A percentile compares a stretch with the other conserved stretches of the same genome.
Evolutionary conservation across 371 early-diverging fungal genomes (phyloP).

Genomic region (Mucor sp.): DNA sequence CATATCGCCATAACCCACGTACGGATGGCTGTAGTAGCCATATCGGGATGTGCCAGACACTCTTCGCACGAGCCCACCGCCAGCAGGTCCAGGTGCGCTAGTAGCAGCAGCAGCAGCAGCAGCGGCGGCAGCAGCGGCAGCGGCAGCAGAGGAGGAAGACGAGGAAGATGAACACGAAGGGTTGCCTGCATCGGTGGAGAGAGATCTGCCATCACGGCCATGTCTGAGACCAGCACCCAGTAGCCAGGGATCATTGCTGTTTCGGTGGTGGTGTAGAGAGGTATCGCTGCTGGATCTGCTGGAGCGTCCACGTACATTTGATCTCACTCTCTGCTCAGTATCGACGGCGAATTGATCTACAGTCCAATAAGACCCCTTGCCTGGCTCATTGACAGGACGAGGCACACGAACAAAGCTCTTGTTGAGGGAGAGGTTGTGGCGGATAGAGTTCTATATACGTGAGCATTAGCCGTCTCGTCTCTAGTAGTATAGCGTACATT

Average conservation of each 20-base stretch:
- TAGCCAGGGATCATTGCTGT: neutral
- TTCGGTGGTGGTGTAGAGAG: slow-evolving; percentile 14
- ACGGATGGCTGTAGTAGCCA: slow-evolving; percentile 3
- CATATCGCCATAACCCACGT: neutral
- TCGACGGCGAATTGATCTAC: slow-evolving; percentile 52
- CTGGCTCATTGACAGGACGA: slow-evolving; percentile 85
- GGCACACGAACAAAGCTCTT: slow-evolving; percentile 90
- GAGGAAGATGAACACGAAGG: slow-evolving; percentile 6
- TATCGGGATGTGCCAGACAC: slow-evolving; percentile 17
- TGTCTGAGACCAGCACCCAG: neutral
- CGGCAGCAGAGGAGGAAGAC: neutral
- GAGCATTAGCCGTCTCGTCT: too few species aligned
- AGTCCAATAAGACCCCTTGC: slow-evolving; percentile 96
- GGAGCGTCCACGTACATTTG: slow-evolving; percentile 18
- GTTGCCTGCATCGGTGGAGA: slow-evolving; percentile 24
- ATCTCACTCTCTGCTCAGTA: slow-evolving; percentile 21
- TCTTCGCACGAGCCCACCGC: neutral
- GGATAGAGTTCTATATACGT: slow-evolving; percentile 90
- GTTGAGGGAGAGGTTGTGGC: slow-evolving; percentile 97
- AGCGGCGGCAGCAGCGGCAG: neutral
- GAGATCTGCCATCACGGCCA: slow-evolving; percentile 26
- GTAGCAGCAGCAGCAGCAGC: neutral
- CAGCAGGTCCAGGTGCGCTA: neutral
- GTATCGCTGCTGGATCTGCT: slow-evolving; percentile 29
- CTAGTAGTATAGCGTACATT: too few species aligned